Evolutionary conservation across 1,284 basidiomycete genomes (phyloP), one percentile per base, ranked within the genome.

Genomic region (Fistulinella cinereoalba): DNA sequence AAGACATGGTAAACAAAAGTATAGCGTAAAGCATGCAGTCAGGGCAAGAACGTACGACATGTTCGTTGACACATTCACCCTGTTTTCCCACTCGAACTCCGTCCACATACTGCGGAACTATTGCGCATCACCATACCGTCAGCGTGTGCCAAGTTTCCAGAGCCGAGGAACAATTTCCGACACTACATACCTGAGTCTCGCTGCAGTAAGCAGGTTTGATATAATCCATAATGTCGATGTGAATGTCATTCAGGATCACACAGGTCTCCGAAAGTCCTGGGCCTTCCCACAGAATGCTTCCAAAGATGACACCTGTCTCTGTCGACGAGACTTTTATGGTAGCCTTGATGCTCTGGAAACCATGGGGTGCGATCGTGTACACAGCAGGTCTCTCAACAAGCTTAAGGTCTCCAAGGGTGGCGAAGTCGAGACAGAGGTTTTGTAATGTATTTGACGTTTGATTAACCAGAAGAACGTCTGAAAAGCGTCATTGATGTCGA

Each of bases 151-250:
- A 10, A 18, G 15, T 11, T 39, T n/a, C 1, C 3, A 21, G 11
- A 16, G 6, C 23, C 32, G 32, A 34, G 18, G 8, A 42, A 39
- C 16, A 24, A 28, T 11, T 18, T 27, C 0, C n/a, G 1, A 6
- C 16, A 22, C 50, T 62, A 27, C n/a, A 11, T 36, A 92, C 92
- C 80, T 96, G 91, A 25, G 89, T 85, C 68, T 99, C 96, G 49
- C 88, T 97, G 71, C 94, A 97, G 63, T 91, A 91, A 4, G 94
- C 92, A 0, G 96, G 95, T 67, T 97, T 93, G 74, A 99, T 99
- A 70, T 98, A 99, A 69, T 98, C 96, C 90, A 99, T 96, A 57
- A 99, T 98, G 69, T 99, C 97, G 55, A 98, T 92, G 70, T 98
- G 94, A 50, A 98, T 95, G 70, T 98, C 96, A 68, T 94, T 97